phyloP scores from a whole-genome alignment of 257 asterid species.

The Anisodus acutangulus region DNA sequence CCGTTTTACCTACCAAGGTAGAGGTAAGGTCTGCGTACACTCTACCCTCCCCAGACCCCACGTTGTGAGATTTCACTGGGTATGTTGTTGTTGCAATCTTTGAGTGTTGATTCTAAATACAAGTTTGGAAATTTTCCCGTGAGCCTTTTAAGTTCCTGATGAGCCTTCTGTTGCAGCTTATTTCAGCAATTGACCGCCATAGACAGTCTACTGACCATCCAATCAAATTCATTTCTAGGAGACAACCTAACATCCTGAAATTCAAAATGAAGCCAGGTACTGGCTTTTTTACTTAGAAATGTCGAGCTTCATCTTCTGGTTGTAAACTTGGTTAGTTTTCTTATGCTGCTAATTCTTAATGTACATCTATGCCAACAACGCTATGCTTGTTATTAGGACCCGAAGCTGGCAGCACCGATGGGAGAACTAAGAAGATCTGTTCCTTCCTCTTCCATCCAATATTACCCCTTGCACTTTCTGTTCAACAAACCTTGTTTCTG shows the following conservation, averaged over 20 bases:
- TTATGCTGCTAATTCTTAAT: constrained; percentile 21
- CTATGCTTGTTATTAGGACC: constrained; percentile 60
- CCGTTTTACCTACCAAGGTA: too few species aligned
- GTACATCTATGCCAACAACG: constrained; percentile 19
- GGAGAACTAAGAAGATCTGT: constrained; percentile 73
- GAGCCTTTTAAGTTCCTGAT: constrained; percentile 1
- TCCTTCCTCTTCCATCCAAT: constrained; percentile 92
- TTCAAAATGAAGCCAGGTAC: constrained; percentile 94
- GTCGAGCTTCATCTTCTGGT: not conserved
- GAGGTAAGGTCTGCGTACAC: too few species aligned
- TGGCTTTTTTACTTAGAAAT: not conserved
- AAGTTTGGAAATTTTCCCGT: not conserved
- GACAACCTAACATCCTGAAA: constrained; percentile 75
- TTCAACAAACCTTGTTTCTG: constrained; percentile 82
- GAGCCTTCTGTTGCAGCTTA: constrained; percentile 61
- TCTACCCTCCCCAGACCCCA: too few species aligned
- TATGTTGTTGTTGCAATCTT: not conserved
- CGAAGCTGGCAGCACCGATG: constrained; percentile 75
- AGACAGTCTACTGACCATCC: constrained; percentile 95
- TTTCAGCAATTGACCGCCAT: constrained; percentile 91
- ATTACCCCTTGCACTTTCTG: constrained; percentile 85
- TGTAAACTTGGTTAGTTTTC: not conserved
- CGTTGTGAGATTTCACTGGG: too few species aligned
- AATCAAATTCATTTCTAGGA: constrained; percentile 85
- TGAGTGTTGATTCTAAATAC: not conserved